Evolutionary conservation across 2,329 filamentous ascomycete species (phyloP), one percentile per base, ranked within the genome.

Genomic region (Sporothrix globosa): DNA sequence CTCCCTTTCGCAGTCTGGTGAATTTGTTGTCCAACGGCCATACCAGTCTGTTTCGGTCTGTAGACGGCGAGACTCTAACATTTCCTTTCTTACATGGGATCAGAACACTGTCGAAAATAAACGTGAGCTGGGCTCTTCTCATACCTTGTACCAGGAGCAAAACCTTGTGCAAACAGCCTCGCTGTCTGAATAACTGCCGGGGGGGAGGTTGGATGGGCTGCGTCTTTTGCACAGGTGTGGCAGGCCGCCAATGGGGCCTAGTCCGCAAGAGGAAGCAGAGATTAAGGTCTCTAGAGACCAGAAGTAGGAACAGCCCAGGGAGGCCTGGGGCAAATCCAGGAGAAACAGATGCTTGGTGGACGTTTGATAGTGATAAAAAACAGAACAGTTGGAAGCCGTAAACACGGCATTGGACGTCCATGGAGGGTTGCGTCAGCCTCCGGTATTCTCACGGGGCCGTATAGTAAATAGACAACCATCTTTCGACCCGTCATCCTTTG

Each of bases 351-450:
- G 34, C n/a, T 19, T 41, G 21, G 19, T 21, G 34, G n/a, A 39
- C 39, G 5, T 27, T 44, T 27, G 41, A 60, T 24, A 14, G 34
- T 14, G 56, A 60, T 60, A 21, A 44, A 13, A 61, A 61, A 41
- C n/a, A 44, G 41, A 61, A 61, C 39, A 27, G 19, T 44, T 9
- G 39, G 34, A 39, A n/a, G 39, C 34, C 10, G 13, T 46, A 39
- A 21, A 44, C n/a, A 2, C 10, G n/a, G 39, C 58, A 5, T 61
- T 4, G 4, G 21, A 14, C n/a, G 39, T 19, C 39, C 41, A 60
- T n/a, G 21, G 41, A 27, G 46, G 41, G 44, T 67, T 70, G 69
- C 44, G 63, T 70, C 69, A 61, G 63, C 69, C 63, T 50, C 27
- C 53, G 69, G 63, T 30, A 67, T 19, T 53, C 41, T 21, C 50